Percentiles rank a stretch among this genome's conserved stretches.
Conservation (phyloP, 352 stramenopile genomes). For the Sclerospora graminicola region DNA sequence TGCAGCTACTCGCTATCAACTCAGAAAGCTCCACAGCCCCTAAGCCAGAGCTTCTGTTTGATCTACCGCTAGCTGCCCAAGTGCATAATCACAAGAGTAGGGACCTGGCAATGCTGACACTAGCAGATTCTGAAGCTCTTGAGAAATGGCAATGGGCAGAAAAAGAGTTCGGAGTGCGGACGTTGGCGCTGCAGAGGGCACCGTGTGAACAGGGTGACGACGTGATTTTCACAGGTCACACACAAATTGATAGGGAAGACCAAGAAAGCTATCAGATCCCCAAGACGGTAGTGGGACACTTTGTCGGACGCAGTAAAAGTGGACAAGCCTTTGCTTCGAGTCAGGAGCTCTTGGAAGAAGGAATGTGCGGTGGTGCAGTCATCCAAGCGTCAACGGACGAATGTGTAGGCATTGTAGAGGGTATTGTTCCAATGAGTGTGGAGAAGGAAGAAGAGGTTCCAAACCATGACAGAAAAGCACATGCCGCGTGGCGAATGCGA, state of each 20-base stretch:
- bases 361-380: slow-evolving; percentile 74
- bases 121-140: slow-evolving; percentile 23
- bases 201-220: slow-evolving; percentile 23
- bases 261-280: slow-evolving; percentile 17
- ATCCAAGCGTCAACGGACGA: slow-evolving; percentile 20
- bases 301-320: slow-evolving; percentile 43
- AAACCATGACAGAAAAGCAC: slow-evolving; percentile 15
- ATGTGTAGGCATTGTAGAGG: slow-evolving; percentile 68
- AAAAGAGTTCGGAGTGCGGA: slow-evolving; percentile 22
- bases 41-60: slow-evolving; percentile 32
- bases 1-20: slow-evolving; percentile 35
- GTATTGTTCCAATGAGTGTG: slow-evolving; percentile 46
- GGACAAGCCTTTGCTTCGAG: slow-evolving; percentile 70
- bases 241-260: slow-evolving; percentile 4
- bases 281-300: slow-evolving; percentile 43
- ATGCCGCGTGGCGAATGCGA: slow-evolving; percentile 35
- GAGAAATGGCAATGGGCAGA: slow-evolving; percentile 15
- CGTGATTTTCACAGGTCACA: slow-evolving; percentile 45
- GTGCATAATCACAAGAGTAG: slow-evolving; percentile 44
- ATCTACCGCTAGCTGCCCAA: slow-evolving; percentile 37
- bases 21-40: slow-evolving; percentile 8
- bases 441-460: slow-evolving; percentile 10
- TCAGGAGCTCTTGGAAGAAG: slow-evolving; percentile 60
- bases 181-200: slow-evolving; percentile 21
- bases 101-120: slow-evolving; percentile 48